Base-by-base conservation (phyloP, 192 early-diverging fungal species). In the Coemansia sp. region DNA sequence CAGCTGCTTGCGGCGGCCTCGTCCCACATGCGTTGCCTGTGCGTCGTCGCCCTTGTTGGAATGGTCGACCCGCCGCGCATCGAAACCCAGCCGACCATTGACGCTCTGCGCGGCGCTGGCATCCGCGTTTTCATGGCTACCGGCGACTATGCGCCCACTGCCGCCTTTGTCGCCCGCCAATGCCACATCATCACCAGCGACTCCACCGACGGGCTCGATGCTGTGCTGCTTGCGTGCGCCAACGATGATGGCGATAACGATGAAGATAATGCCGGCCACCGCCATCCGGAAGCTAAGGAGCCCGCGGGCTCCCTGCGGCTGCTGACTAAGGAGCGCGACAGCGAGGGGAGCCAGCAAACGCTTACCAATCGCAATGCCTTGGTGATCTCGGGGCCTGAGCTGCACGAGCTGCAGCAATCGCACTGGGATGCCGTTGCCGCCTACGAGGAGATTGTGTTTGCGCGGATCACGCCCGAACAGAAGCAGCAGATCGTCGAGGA, bases 381-480 rank as follows among this genome's bases (percentile, higher is more conserved):
- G n/a, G 77, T 91, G 6, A 55, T 95, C 8, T 87, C 87, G 36
- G 93, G 93, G 5, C 68, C 83, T 1, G 90, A 93, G 49, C 67
- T 95, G 57, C 68, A 59, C 24, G 79, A 69, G 0, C 68, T 95
- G 75, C 87, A 84, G 18, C 61, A 79, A 1, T 77, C 68, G 24
- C 85, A 92, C 45, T 96, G 93, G 94, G 88, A 93, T 67, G 69
- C 78, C 2, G 84, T 89, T 0, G 77, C 85, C 41, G 23, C 68
- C 26, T 94, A 93, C 78, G 81, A 86, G 60, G 91, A 92, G 69
- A 88, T 94, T 45, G 89, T 89, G 48, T 95, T 95, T 89, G 91
- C 91, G 15, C 87, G 94, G n/a, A 94, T 92, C 23, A 90, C 91
- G 20, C 92, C 94, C 11, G 92, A 93, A 63, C 94, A 94, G 71